A percentile compares a stretch with the other conserved stretches of the same genome.
phyloP scores from a whole-genome alignment of 352 stramenopile genomes.

The Phytopythium kandeliae region DNA sequence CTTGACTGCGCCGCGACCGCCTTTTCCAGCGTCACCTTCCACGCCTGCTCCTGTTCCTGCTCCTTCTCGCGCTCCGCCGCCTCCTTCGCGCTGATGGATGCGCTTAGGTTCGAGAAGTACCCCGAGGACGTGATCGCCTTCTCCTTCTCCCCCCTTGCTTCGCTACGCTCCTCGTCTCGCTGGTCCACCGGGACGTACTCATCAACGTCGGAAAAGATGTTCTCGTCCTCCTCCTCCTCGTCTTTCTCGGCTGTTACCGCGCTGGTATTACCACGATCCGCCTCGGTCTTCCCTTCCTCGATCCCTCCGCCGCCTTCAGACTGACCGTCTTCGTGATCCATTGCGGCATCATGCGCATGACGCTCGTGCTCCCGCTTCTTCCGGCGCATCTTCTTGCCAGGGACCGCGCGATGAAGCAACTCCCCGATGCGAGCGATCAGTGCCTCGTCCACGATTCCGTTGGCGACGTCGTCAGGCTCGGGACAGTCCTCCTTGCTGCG shows the following conservation, averaged over 20 bases:
- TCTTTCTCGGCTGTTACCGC: conserved; percentile 3
- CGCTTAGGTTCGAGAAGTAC: conserved; percentile 72
- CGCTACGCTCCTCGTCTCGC: conserved; percentile 16
- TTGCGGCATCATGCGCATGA: background rate
- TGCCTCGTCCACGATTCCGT: conserved; percentile 40
- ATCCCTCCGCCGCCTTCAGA: background rate
- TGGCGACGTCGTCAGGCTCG: conserved; percentile 47
- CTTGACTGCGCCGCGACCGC: conserved; percentile 40
- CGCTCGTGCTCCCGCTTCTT: conserved; percentile 25
- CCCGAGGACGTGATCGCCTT: conserved; percentile 18
- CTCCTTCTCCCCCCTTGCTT: conserved; percentile 8
- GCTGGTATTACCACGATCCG: conserved; percentile 3
- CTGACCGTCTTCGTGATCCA: background rate
- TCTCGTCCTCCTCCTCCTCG: conserved; percentile 44
- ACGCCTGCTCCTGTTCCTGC: conserved; percentile 33
- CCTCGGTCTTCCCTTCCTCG: conserved; percentile 2
- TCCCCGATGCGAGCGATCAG: conserved; percentile 39
- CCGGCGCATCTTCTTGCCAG: conserved; percentile 37
- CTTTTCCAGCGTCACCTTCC: conserved; percentile 56
- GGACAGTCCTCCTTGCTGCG: conserved; percentile 71
- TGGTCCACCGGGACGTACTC: conserved; percentile 69
- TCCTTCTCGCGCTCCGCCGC: conserved; percentile 33
- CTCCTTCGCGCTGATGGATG: conserved; percentile 53
- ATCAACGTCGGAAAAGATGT: conserved; percentile 70
- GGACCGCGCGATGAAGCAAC: conserved; percentile 17